These are phyloP conservation scores for Ascochyta clinopodiicola DNA, from an alignment of 2,329 filamentous ascomycete species.

Conservation along the genomic window DNA sequence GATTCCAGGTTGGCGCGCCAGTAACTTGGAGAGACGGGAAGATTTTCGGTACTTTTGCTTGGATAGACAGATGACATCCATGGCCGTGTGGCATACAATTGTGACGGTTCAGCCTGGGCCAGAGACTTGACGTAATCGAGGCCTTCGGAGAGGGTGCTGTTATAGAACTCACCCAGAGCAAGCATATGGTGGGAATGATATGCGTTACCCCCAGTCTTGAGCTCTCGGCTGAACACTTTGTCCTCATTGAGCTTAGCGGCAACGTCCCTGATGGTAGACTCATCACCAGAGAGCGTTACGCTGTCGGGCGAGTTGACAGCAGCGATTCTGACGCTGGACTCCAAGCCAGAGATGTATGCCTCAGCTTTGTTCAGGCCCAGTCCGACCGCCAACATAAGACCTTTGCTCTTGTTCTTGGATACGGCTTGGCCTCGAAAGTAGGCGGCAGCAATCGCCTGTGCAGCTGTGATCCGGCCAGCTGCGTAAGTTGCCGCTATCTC, in stretches of 20 bases:
- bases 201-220: conserved; percentile 50
- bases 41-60: neutral
- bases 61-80: conserved; percentile 2
- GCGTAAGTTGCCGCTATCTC: conserved; percentile 35
- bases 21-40: neutral
- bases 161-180: neutral
- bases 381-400: conserved; percentile 30
- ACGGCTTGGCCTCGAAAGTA: conserved; percentile 27
- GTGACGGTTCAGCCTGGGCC: conserved; percentile 1
- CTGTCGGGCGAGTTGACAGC: conserved; percentile 36
- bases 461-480: conserved; percentile 26
- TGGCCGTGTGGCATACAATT: neutral
- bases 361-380: conserved; percentile 8
- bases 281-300: conserved; percentile 54
- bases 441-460: conserved; percentile 15
- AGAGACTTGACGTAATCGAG: conserved; percentile 22
- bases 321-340: conserved; percentile 3
- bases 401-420: conserved; percentile 1
- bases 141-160: conserved; percentile 21
- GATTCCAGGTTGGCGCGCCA: conserved; percentile 21
- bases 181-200: conserved; percentile 49
- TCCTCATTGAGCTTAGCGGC: conserved; percentile 43
- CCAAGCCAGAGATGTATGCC: neutral
- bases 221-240: conserved; percentile 48
- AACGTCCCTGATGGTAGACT: conserved; percentile 41